phyloP scores from a whole-genome alignment of 1,139 yeast species.

The Nematodospora anomalae region DNA sequence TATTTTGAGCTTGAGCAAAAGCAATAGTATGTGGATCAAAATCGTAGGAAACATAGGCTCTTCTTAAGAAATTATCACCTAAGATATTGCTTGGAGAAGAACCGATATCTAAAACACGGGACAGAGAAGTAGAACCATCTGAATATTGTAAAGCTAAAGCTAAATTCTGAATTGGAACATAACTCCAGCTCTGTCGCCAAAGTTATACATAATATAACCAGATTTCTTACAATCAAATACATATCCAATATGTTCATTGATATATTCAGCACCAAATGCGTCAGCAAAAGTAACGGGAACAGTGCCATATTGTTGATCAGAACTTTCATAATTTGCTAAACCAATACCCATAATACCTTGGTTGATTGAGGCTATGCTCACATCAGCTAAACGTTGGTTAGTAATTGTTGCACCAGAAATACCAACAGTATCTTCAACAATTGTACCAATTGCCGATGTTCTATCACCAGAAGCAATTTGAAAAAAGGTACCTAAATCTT shows the following conservation, averaged over 20 bases:
- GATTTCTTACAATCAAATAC: conserved; percentile 8
- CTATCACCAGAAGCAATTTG: conserved; percentile 14
- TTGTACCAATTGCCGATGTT: conserved; percentile 45
- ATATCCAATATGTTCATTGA: conserved; percentile 3
- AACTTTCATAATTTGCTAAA: conserved; percentile 13
- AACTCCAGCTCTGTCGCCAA: conserved; percentile 8
- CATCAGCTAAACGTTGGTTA: conserved; percentile 20
- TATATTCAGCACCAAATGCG: conserved; percentile 18
- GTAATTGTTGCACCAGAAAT: conserved; percentile 15
- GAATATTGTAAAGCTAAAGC: conserved; percentile 16
- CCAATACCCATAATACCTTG: conserved; percentile 26
- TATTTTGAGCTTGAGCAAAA: conserved; percentile 28
- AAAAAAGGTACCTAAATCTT: conserved; percentile 12
- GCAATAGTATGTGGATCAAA: conserved; percentile 27
- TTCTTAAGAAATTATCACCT: conserved; percentile 34
- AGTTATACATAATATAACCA: conserved; percentile 17
- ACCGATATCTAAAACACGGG: conserved; percentile 11
- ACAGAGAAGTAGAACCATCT: not conserved
- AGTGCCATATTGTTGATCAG: conserved; percentile 27
- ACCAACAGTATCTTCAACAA: conserved; percentile 48
- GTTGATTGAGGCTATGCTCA: conserved; percentile 11
- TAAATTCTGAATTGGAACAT: conserved; percentile 8
- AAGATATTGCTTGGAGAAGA: conserved; percentile 14
- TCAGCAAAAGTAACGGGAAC: conserved; percentile 30
- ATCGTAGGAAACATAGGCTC: conserved; percentile 29